phyloP scores from a whole-genome alignment of 768 basidiomycete genomes.

The Saitozyma podzolica region DNA sequence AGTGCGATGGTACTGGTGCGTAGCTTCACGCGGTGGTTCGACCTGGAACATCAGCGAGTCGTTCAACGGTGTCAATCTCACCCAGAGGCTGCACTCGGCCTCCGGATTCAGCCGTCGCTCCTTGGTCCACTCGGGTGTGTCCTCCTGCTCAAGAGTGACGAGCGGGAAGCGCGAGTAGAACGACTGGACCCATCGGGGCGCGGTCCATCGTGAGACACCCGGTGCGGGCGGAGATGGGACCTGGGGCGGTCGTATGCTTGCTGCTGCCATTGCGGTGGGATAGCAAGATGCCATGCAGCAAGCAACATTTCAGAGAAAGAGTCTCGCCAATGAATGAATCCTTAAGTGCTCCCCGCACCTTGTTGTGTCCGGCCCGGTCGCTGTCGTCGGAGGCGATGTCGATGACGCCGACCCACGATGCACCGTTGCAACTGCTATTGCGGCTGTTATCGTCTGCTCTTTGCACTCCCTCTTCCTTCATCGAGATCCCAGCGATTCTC shows the following conservation, averaged over 20 bases:
- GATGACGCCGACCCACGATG: neutral
- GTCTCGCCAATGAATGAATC: neutral
- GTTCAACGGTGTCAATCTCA: constrained; percentile 6
- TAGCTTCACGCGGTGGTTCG: constrained; percentile 16
- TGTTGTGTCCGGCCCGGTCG: neutral
- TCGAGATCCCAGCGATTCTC: no score
- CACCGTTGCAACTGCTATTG: no score
- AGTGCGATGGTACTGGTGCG: constrained; percentile 17
- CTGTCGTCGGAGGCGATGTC: neutral
- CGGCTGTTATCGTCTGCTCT: no score
- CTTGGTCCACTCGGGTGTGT: constrained; percentile 20
- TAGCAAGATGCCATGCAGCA: neutral
- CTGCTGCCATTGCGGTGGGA: neutral
- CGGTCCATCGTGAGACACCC: constrained; percentile 14
- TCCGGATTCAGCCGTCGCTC: constrained; percentile 4
- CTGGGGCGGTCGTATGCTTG: neutral
- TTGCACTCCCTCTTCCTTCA: no score
- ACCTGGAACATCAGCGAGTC: constrained; percentile 20
- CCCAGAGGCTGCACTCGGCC: constrained; percentile 25
- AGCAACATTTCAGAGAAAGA: neutral
- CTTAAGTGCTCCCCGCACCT: neutral
- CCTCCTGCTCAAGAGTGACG: constrained; percentile 37
- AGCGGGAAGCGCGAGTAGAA: constrained; percentile 42
- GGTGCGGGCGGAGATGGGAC: neutral
- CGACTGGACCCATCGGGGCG: constrained; percentile 30